Evolutionary conservation across 2,329 filamentous ascomycete species (phyloP).

Genomic region (Fonsecaea pugnacius): DNA sequence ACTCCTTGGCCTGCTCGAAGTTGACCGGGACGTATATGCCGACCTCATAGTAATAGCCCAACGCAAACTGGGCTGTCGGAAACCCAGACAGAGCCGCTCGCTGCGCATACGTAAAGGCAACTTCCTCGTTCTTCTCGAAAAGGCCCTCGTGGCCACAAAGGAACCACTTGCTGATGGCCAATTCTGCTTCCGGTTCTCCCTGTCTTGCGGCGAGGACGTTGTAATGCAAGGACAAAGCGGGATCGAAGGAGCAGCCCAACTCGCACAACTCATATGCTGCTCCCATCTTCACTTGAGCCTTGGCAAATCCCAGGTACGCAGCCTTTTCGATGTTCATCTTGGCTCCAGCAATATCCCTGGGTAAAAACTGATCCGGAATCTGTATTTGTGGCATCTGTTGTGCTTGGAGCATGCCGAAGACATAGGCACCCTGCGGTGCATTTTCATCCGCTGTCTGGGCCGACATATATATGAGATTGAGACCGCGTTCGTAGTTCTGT

Average conservation of each 20-base stretch:
- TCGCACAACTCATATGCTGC: slow-evolving; percentile 93
- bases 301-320: slow-evolving; percentile 92
- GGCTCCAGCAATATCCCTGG: slow-evolving; percentile 72
- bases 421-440: slow-evolving; percentile 91
- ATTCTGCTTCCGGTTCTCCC: slow-evolving; percentile 88
- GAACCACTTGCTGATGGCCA: slow-evolving; percentile 98
- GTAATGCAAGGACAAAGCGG: slow-evolving; percentile 90
- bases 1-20: slow-evolving; percentile 77
- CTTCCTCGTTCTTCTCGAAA: slow-evolving; percentile 92
- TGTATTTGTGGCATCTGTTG: slow-evolving; percentile 88
- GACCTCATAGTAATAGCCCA: slow-evolving; percentile 97
- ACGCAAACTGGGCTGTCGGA: slow-evolving; percentile 89
- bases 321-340: slow-evolving; percentile 94
- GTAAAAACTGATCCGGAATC: slow-evolving; percentile 73
- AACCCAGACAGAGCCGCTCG: slow-evolving; percentile 81
- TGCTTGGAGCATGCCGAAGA: slow-evolving; percentile 92
- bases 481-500: slow-evolving; percentile 76
- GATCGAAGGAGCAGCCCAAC: slow-evolving; percentile 91
- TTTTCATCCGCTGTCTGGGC: slow-evolving; percentile 93
- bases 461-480: slow-evolving; percentile 81
- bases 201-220: slow-evolving; percentile 91
- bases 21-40: slow-evolving; percentile 89
- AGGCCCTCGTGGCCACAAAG: slow-evolving; percentile 90
- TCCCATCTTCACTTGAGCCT: slow-evolving; percentile 96
- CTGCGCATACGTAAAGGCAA: slow-evolving; percentile 89